These are phyloP conservation scores for Fusarium siculi DNA, from an alignment of 2,329 filamentous ascomycete species.

Conservation along the genomic window DNA sequence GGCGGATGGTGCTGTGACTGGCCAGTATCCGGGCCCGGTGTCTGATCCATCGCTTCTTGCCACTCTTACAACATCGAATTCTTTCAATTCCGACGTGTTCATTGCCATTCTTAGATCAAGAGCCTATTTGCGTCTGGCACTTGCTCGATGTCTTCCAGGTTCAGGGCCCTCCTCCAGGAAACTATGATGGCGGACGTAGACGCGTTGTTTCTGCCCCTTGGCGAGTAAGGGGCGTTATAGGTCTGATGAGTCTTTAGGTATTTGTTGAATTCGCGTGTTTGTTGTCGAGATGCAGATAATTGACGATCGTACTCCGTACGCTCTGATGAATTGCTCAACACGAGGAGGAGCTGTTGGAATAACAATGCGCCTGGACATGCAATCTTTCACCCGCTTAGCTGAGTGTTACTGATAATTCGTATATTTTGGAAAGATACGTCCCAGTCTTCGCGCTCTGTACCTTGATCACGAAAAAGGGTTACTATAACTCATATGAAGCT, in stretches of 20 bases:
- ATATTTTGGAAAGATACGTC: not conserved
- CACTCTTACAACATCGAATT: slow-evolving; percentile 56
- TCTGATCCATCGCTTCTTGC: slow-evolving; percentile 59
- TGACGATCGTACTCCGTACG: not conserved
- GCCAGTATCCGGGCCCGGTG: slow-evolving; percentile 58
- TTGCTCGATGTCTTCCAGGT: not conserved
- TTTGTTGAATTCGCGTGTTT: not conserved
- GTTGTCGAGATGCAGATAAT: slow-evolving; percentile 1
- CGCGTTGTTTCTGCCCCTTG: not conserved
- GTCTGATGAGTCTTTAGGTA: not conserved
- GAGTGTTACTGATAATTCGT: not conserved
- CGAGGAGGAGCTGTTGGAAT: not conserved
- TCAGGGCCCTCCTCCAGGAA: not conserved
- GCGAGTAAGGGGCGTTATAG: not conserved
- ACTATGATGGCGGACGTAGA: not conserved
- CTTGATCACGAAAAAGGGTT: slow-evolving; percentile 22
- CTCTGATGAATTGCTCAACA: slow-evolving; percentile 12
- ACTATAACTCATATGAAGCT: slow-evolving; percentile 23
- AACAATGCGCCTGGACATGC: not conserved
- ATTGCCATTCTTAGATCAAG: not conserved
- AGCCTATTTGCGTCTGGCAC: not conserved
- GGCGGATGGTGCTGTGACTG: slow-evolving; percentile 44
- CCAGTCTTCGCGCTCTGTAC: slow-evolving; percentile 19
- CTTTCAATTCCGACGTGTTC: slow-evolving; percentile 50
- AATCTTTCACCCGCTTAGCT: not conserved